These are phyloP conservation scores for Imleria badia DNA, from an alignment of 768 basidiomycete genomes.

Conservation along the genomic window DNA sequence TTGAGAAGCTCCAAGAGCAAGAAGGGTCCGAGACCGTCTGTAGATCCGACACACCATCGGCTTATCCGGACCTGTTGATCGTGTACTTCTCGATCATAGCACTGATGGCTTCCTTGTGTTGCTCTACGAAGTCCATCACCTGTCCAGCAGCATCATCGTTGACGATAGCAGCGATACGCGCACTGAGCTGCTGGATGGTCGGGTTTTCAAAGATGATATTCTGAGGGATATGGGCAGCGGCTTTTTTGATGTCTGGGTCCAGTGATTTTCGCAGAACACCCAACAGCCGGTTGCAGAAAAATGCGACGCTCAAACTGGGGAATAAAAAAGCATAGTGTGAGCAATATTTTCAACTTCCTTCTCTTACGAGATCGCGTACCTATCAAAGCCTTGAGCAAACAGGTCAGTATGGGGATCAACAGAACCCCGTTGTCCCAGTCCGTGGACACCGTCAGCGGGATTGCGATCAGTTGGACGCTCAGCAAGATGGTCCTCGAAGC, in stretches of 20 bases:
- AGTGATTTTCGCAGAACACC: constrained; percentile 32
- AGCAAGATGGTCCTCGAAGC: constrained; percentile 99
- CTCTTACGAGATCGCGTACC: constrained; percentile 19
- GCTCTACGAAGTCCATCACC: background rate
- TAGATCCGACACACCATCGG: constrained; percentile 29
- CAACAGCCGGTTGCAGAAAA: constrained; percentile 24
- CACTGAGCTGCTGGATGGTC: no score
- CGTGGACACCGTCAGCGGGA: constrained; percentile 86
- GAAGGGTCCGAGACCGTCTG: constrained; percentile 41
- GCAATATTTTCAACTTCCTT: background rate
- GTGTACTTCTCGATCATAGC: constrained; percentile 43
- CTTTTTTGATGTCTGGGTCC: constrained; percentile 26
- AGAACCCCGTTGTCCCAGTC: constrained; percentile 81
- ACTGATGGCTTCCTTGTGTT: constrained; percentile 29
- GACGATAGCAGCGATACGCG: constrained; percentile 10
- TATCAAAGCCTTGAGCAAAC: constrained; percentile 39
- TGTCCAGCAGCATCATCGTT: background rate
- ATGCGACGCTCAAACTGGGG: constrained; percentile 31
- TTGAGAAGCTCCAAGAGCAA: constrained; percentile 32
- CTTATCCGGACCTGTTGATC: constrained; percentile 9
- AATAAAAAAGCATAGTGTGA: background rate
- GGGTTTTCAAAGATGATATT: no score
- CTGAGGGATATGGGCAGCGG: no score
- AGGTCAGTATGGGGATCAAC: constrained; percentile 24
- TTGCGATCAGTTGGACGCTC: constrained; percentile 96